These are phyloP conservation scores for Coemansia sp. DNA, from an alignment of 192 early-diverging fungal species.

Conservation along the genomic window DNA sequence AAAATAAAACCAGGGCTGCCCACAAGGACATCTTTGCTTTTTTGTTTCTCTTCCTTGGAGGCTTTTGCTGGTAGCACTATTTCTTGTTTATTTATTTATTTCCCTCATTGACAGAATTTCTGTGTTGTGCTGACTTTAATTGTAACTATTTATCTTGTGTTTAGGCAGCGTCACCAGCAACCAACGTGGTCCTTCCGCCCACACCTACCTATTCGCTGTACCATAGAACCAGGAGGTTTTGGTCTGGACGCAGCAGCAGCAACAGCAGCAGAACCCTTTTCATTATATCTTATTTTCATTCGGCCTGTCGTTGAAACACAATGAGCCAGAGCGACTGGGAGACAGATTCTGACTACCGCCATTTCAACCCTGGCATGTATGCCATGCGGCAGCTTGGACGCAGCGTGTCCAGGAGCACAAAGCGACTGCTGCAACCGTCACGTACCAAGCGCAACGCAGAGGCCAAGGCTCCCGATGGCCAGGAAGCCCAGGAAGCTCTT, in stretches of 20 bases:
- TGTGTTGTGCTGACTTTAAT: not conserved
- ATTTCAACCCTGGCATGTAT: slow-evolving; percentile 42
- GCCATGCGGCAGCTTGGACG: slow-evolving; percentile 51
- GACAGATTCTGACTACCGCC: slow-evolving; percentile 46
- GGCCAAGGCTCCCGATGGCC: not conserved
- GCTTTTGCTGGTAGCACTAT: not conserved
- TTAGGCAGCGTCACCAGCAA: too few relatives aligned
- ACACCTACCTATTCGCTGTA: too few relatives aligned
- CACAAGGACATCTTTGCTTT: not conserved
- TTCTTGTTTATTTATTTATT: not conserved
- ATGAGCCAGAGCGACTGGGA: slow-evolving; percentile 47
- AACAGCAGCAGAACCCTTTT: not conserved
- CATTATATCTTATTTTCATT: not conserved
- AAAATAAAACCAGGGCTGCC: not conserved
- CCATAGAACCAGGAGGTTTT: not conserved
- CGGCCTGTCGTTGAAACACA: not conserved
- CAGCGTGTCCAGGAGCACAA: slow-evolving; percentile 43
- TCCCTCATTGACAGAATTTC: not conserved
- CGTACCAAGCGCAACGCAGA: slow-evolving; percentile 5
- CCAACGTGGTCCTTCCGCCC: too few relatives aligned
- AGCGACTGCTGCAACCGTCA: slow-evolving; percentile 19
- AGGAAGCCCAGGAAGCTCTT: not conserved
- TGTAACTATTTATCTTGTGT: too few relatives aligned
- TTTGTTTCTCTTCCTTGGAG: not conserved
- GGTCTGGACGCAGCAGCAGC: not conserved